phyloP scores from a whole-genome alignment of 2,329 filamentous ascomycete species.

The Allantophomopsis cytisporea region DNA sequence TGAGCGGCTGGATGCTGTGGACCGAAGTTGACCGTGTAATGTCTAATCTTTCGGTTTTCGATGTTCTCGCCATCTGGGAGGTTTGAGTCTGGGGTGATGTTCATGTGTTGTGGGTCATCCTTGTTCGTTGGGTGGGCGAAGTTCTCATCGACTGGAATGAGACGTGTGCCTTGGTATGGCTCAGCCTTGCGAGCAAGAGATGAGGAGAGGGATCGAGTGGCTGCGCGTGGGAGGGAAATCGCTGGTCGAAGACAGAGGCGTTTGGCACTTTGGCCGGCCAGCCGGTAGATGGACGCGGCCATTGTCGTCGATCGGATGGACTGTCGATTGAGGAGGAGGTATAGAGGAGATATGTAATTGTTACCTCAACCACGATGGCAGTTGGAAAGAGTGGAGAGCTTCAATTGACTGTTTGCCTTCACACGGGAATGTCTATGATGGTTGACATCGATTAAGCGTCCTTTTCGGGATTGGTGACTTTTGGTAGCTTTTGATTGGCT shows the following conservation, averaged over 20 bases:
- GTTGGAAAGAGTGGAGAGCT: conserved; percentile 5
- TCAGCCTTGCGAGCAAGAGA: conserved; percentile 47
- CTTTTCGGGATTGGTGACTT: neutral
- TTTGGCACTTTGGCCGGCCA: conserved; percentile 58
- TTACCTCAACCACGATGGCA: conserved; percentile 11
- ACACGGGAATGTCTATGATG: conserved; percentile 1
- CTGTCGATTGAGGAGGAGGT: conserved; percentile 5
- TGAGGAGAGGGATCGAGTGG: conserved; percentile 51
- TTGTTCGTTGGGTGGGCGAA: conserved; percentile 38
- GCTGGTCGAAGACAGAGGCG: conserved; percentile 41
- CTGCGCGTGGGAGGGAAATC: conserved; percentile 18
- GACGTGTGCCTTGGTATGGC: conserved; percentile 32
- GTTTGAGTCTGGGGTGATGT: conserved; percentile 20
- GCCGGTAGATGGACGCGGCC: conserved; percentile 59
- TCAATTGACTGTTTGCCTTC: neutral
- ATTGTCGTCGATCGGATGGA: conserved; percentile 30
- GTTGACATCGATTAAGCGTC: neutral
- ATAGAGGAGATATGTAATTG: conserved; percentile 2
- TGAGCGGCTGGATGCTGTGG: conserved; percentile 97
- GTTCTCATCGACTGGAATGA: conserved; percentile 45
- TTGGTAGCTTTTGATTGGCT: conserved; percentile 1
- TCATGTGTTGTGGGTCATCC: conserved; percentile 20
- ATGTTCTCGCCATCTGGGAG: conserved; percentile 27
- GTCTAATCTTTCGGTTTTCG: conserved; percentile 73
- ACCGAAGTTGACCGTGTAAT: conserved; percentile 99